Base-by-base conservation (phyloP, 495 filamentous ascomycete genomes). In the Aspergillus campestris region DNA sequence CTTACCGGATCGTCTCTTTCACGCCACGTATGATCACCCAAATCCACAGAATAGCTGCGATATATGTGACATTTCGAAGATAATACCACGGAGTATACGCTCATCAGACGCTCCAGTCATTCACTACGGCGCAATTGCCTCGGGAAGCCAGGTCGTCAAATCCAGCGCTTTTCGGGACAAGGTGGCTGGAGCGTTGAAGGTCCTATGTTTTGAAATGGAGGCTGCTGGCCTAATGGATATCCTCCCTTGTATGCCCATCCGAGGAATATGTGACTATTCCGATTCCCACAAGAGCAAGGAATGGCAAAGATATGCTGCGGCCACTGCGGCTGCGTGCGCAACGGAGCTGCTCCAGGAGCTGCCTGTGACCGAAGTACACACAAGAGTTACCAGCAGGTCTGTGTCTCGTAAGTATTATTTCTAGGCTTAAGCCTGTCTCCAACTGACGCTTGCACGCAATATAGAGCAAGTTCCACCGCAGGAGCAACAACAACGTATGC, bases 131-230 rank as follows among this genome's bases (percentile, higher is more conserved):
- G 53, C 55, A 4, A 68, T 73, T 47, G 66, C 56, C 10, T 73
- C 63, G 9, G 67, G 56, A 7, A 68, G 67, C 44, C 51, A 59
- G 40, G 64, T 71, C 11, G 64, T 71, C 38, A 70, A 56, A 34
- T 35, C 62, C 48, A 56, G 55, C 11, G 45, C 33, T 4, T 38
- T 40, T 6, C 54, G 70, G 31, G 67, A 71, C 44, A 29, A 48
- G n/a, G 32, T 69, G 27, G 39, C 38, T 1, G 18, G 28, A 12
- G 14, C 35, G 42, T 48, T 36, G 0, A 45, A 53, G 29, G 49
- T 72, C 11, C 47, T 72, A 3, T 72, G 63, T 36, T 68, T 75
- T 40, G 69, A 74, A 40, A 75, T 71, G 63, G 70, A 77, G 47
- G 61, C 66, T 11, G 72, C 69, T 9, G 71, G 70, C 2, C 32